Evolutionary conservation across 2,329 filamentous ascomycete species (phyloP), one percentile per base, ranked within the genome.

Genomic region (Epichloe sylvatica): DNA sequence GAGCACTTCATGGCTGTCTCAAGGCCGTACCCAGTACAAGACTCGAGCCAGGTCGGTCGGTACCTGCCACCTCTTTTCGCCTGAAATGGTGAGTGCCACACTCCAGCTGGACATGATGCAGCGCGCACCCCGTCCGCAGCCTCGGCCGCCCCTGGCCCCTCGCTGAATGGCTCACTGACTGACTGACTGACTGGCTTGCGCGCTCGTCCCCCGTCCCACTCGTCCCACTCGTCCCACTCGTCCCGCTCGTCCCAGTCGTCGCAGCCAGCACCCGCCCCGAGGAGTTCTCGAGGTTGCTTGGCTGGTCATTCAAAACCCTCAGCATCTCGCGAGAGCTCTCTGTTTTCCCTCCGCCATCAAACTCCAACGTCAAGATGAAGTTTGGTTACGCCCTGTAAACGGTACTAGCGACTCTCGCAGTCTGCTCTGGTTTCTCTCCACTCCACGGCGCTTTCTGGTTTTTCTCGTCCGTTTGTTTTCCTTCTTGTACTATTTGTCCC

Each of bases 321-420:
- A 47, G 46, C 30, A 49, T 43, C 39, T 46, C 50, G 38, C 52
- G 37, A 30, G 36, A 19, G 40, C 12, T 37, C 39, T 57, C 46
- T 46, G 34, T 37, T 61, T 57, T 58, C 54, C 65, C 67, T 66
- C 66, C 59, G 65, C 64, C 59, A 71, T 71, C 72, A 70, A 76
- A 72, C 71, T 67, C 58, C 62, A 70, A 63, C 60, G 65, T 67
- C 69, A 70, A 69, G 64, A 77, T 78, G 73, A 66, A 65, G 64
- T 74, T 75, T 70, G 71, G 70, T 64, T 71, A 60, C 62, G 67
- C 66, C 67, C 67, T 76, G 64, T 77, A 71, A 70, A 58, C 63
- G 64, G 65, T 62, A 58, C 67, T 69, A 70, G 70, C 74, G 72
- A 73, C 73, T 75, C 67, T 66, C 59, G 70, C 70, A 75, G 74